These are phyloP conservation scores for Wickerhamomyces tratensis DNA, from an alignment of 805 yeast species.

Conservation along the genomic window DNA sequence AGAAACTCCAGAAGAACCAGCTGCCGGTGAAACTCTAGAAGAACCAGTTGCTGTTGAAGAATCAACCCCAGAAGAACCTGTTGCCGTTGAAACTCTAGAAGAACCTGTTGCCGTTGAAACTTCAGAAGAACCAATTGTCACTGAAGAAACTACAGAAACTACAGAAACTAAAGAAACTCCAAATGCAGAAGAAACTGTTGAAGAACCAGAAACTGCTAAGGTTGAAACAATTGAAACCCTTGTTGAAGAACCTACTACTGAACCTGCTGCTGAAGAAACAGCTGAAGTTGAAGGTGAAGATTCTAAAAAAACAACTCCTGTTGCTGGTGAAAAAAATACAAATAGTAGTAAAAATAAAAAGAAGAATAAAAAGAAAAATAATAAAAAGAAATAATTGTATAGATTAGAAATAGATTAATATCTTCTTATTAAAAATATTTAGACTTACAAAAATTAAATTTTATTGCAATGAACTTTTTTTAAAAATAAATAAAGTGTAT, in stretches of 20 bases:
- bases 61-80: background rate
- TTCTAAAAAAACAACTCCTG: constrained; percentile 3
- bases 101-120: background rate
- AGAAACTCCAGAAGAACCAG: no score
- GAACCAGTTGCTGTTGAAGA: no score
- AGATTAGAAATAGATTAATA: background rate
- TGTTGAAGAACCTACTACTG: constrained; percentile 5
- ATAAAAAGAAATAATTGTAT: constrained; percentile 11
- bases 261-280: constrained; percentile 2
- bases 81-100: background rate
- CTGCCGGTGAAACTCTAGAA: no score
- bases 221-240: constrained; percentile 8
- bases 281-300: constrained; percentile 1
- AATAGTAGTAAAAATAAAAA: constrained; percentile 24
- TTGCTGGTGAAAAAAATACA: background rate
- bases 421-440: background rate
- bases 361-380: constrained; percentile 26
- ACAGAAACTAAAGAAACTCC: background rate
- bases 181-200: constrained; percentile 2
- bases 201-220: constrained; percentile 1
- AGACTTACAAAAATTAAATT: background rate
- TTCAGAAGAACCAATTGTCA: background rate
- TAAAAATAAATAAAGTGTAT: no score
- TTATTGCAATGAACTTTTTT: no score
- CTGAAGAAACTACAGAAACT: background rate